Evolutionary conservation across 2,329 filamentous ascomycete genomes (phyloP).

Genomic region (Furcasterigmium furcatum): DNA sequence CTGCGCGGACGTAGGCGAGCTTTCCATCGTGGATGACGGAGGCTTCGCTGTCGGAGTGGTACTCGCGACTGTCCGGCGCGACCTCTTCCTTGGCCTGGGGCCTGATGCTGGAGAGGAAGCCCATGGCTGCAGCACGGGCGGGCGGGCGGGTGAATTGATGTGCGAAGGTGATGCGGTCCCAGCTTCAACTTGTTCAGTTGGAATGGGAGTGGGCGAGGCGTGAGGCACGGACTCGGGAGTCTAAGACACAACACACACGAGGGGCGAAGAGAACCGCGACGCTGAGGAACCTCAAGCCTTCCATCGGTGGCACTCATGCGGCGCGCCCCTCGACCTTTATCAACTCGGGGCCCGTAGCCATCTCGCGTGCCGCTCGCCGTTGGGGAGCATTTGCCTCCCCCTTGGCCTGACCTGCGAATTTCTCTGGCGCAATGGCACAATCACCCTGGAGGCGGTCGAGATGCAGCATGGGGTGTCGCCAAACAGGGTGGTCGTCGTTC

Average conservation of each 20-base stretch:
- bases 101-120: background rate
- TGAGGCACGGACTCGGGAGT: too few species aligned
- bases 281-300: too few species aligned
- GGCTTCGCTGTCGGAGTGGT: constrained; percentile 17
- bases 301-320: too few species aligned
- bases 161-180: too few species aligned
- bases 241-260: background rate
- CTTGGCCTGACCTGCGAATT: background rate
- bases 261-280: background rate
- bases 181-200: too few species aligned
- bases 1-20: constrained; percentile 35
- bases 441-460: background rate
- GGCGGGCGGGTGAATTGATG: too few species aligned
- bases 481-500: constrained; percentile 1
- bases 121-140: background rate
- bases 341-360: too few species aligned
- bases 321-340: too few species aligned
- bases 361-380: too few species aligned
- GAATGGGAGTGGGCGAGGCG: too few species aligned
- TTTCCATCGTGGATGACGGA: constrained; percentile 31
- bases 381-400: too few species aligned
- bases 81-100: background rate
- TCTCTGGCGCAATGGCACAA: constrained; percentile 2
- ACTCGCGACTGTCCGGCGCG: background rate
- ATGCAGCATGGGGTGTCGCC: background rate